A percentile compares a stretch with the other conserved stretches of the same genome.
Evolutionary conservation across 805 yeast species (phyloP).

Genomic region (Cephaloascus fragrans): DNA sequence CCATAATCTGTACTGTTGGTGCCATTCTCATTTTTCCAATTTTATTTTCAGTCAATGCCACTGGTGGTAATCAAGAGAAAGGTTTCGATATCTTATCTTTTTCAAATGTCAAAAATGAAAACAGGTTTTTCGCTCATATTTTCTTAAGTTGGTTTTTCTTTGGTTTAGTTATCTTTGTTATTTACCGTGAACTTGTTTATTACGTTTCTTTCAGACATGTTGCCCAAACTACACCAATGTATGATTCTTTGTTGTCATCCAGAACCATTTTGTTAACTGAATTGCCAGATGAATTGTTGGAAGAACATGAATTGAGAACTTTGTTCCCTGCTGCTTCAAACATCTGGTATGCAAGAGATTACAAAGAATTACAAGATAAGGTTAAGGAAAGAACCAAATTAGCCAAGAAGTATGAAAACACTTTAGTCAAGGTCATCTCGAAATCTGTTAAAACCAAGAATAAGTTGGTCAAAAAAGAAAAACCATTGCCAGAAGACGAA

Average conservation of each 20-base stretch:
- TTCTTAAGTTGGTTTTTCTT: slow-evolving; percentile 69
- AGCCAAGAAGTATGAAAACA: slow-evolving; percentile 51
- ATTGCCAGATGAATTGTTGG: slow-evolving; percentile 38
- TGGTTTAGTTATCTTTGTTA: slow-evolving; percentile 53
- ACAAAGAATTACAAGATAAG: slow-evolving; percentile 42
- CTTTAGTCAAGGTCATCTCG: slow-evolving; percentile 48
- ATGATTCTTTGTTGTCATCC: slow-evolving; percentile 59
- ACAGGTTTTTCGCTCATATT: slow-evolving; percentile 65
- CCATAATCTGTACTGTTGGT: slow-evolving; percentile 40
- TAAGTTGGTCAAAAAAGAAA: slow-evolving; percentile 49
- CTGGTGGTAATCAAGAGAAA: slow-evolving; percentile 42
- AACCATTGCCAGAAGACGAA: slow-evolving; percentile 44
- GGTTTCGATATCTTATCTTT: slow-evolving; percentile 63
- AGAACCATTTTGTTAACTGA: slow-evolving; percentile 69
- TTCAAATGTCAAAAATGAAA: slow-evolving; percentile 52
- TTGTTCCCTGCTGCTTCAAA: slow-evolving; percentile 55
- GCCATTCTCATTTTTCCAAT: slow-evolving; percentile 56
- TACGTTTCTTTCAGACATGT: slow-evolving; percentile 68
- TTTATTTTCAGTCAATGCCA: slow-evolving; percentile 64
- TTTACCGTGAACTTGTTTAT: slow-evolving; percentile 67
- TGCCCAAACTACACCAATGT: slow-evolving; percentile 61
- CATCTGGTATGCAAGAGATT: slow-evolving; percentile 57
- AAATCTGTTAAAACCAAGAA: slow-evolving; percentile 49
- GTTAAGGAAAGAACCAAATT: slow-evolving; percentile 57
- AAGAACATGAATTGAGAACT: slow-evolving; percentile 41